phyloP scores from a whole-genome alignment of 2,329 filamentous ascomycete genomes.

The Xylaria hypoxylon region DNA sequence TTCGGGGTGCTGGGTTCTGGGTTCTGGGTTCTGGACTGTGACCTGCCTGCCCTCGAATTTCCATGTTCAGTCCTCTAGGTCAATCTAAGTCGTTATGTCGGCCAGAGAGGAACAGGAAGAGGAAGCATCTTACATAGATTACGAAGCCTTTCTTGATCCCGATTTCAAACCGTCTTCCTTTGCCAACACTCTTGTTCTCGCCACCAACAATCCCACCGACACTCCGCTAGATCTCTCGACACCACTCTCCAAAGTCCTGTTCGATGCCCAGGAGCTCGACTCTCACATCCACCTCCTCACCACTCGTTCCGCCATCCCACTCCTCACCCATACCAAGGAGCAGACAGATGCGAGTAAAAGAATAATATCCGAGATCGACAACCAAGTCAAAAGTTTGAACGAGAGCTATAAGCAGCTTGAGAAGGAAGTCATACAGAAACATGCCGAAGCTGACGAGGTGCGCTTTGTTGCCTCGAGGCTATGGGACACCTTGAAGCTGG shows the following conservation, averaged over 20 bases:
- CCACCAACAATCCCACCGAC: conserved; percentile 93
- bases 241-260: conserved; percentile 90
- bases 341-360: conserved; percentile 78
- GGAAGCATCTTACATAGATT: conserved; percentile 91
- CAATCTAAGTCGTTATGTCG: conserved; percentile 47
- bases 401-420: conserved; percentile 88
- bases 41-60: no score
- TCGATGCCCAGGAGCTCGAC: conserved; percentile 97
- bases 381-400: conserved; percentile 82
- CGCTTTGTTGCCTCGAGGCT: conserved; percentile 80
- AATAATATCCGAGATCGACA: conserved; percentile 81
- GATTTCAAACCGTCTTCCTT: conserved; percentile 84
- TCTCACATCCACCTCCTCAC: conserved; percentile 93
- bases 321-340: conserved; percentile 80
- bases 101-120: conserved; percentile 59
- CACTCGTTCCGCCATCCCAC: conserved; percentile 82
- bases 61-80: no score
- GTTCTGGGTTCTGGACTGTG: background rate
- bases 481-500: conserved; percentile 82
- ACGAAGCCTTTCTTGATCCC: conserved; percentile 88
- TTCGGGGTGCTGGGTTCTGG: background rate
- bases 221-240: conserved; percentile 92
- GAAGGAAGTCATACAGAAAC: conserved; percentile 85
- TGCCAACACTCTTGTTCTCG: conserved; percentile 87
- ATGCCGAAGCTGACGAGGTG: conserved; percentile 87